Evolutionary conservation across 2,329 filamentous ascomycete genomes (phyloP).

Genomic region (Hirsutella rhossiliensis): DNA sequence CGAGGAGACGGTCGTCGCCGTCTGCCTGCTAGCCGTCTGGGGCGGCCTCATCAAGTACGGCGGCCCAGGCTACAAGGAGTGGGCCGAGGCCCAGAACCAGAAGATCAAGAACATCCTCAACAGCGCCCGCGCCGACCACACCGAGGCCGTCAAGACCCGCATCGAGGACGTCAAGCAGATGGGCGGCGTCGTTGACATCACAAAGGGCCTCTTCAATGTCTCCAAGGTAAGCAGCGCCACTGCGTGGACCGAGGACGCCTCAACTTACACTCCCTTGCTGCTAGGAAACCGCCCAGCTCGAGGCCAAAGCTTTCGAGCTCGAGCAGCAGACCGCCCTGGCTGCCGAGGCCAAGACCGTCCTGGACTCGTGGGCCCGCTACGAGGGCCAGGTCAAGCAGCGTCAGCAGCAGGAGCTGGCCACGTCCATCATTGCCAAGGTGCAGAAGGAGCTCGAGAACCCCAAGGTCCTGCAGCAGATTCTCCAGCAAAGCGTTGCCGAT

Average conservation of each 20-base stretch:
- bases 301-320: constrained; percentile 92
- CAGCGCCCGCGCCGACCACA: constrained; percentile 87
- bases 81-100: constrained; percentile 77
- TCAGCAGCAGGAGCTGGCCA: constrained; percentile 92
- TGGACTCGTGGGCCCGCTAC: constrained; percentile 98
- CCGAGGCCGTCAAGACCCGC: constrained; percentile 83
- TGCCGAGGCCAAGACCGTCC: constrained; percentile 83
- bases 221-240: constrained; percentile 61
- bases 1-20: constrained; percentile 91
- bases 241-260: background rate
- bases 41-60: constrained; percentile 84
- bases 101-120: constrained; percentile 96
- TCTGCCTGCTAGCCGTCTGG: constrained; percentile 91
- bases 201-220: constrained; percentile 92
- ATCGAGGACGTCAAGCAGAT: constrained; percentile 94
- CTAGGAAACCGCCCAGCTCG: constrained; percentile 91
- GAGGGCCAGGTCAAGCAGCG: constrained; percentile 98
- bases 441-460: constrained; percentile 98
- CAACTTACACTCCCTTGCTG: background rate
- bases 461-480: constrained; percentile 92
- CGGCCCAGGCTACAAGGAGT: constrained; percentile 83
- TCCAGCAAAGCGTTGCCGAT: constrained; percentile 91
- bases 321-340: constrained; percentile 93
- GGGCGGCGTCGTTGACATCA: constrained; percentile 86
- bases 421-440: constrained; percentile 91